These are phyloP conservation scores for Amaranthus hypochondriacus DNA, from an alignment of 148 eudicot genomes.

Conservation along the genomic window DNA sequence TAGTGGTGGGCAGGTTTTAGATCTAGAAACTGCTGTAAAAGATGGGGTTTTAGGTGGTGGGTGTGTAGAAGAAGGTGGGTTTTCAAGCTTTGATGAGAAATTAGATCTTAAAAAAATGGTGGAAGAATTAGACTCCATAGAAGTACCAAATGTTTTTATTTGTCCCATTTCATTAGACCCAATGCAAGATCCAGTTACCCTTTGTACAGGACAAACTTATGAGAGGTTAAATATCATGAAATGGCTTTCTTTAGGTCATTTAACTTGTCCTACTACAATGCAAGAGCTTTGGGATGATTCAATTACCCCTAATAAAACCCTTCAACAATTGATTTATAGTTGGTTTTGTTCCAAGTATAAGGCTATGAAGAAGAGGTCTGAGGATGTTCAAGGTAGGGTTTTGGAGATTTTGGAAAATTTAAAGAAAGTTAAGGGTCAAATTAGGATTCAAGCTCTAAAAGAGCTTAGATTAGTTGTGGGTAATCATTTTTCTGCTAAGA, in stretches of 20 bases:
- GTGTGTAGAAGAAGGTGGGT: slow-evolving; percentile 16
- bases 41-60: slow-evolving; percentile 62
- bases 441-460: slow-evolving; percentile 61
- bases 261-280: slow-evolving; percentile 84
- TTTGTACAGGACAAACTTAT: slow-evolving; percentile 89
- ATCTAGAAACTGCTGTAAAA: slow-evolving; percentile 77
- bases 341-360: slow-evolving; percentile 76
- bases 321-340: slow-evolving; percentile 54
- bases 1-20: slow-evolving; percentile 61
- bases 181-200: slow-evolving; percentile 92
- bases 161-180: slow-evolving; percentile 90
- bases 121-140: slow-evolving; percentile 49
- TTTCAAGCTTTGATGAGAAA: slow-evolving; percentile 5
- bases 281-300: slow-evolving; percentile 82
- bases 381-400: slow-evolving; percentile 86
- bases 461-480: slow-evolving; percentile 50
- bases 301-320: slow-evolving; percentile 69
- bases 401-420: slow-evolving; percentile 59
- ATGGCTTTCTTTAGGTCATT: slow-evolving; percentile 75
- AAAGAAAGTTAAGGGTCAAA: slow-evolving; percentile 73
- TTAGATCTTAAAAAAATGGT: slow-evolving; percentile 86
- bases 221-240: slow-evolving; percentile 70
- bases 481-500: slow-evolving; percentile 53
- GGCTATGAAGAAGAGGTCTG: slow-evolving; percentile 75
- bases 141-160: slow-evolving; percentile 68